Evolutionary conservation across 306 rosid genomes (phyloP), one percentile per base, ranked within the genome.

Genomic region (barrel medic (Medicago truncatula)): DNA sequence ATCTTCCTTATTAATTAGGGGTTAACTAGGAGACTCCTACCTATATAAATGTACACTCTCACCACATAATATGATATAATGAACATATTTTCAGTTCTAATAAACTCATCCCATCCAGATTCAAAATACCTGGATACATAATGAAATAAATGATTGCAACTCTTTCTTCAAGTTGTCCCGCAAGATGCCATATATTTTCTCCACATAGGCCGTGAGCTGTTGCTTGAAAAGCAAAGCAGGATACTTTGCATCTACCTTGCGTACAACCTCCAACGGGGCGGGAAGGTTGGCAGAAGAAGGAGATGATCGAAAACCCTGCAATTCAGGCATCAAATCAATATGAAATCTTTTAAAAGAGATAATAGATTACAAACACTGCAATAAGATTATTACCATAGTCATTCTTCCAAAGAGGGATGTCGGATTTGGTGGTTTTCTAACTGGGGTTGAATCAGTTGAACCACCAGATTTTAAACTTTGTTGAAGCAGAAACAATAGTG

Each of bases 211-310:
- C 31, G 98, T 96, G 79, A 96, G 96, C 88, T 96, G 99, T 87
- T 96, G 99, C 92, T 92, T 96, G 88, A 96, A 96, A 74, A 96
- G 91, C 83, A 96, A 96, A 73, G 99, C 99, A 38, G 99, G 99
- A 80, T 96, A 92, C 78, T 96, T 96, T 40, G 98, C 99, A 70
- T 96, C 99, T 46, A 96, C 98, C 81, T 92, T 92, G 72, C 96
- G 92, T 15, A 92, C 88, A 53, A 90, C 86, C 13, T 96, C 96
- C 34, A 81, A 67, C 41, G 96, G 82, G 41, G 85, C 81, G 70
- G 91, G 80, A 81, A 96, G 96, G 81, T 67, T 86, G 73, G 86
- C 84, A 74, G 97, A 92, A 70, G 99, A 96, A 80, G 98, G 97
- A 75, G 99, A 91, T 46, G 98, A 92, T 16, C 99, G 97, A 28